Base-by-base conservation (phyloP, 805 yeast genomes). In the Saturnispora kantuleensis region DNA sequence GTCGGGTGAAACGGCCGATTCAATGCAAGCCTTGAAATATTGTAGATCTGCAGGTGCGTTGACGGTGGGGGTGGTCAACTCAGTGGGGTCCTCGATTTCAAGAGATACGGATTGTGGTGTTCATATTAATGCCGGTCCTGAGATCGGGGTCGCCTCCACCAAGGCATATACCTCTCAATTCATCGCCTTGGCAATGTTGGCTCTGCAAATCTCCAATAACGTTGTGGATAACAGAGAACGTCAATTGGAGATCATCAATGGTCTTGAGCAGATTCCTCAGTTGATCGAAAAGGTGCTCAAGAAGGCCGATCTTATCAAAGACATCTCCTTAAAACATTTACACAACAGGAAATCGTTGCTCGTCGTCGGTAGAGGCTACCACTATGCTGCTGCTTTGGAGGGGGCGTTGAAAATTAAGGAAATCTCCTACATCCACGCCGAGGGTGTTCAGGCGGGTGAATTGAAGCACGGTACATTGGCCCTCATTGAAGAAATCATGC, bases 81-180 rank as follows among this genome's bases (percentile, higher is more conserved):
- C 89, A 54, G 99, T 93, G 36, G 99, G 99, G 59, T 93, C 98
- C 5, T 79, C 93, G 35, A 87, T 93, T 65, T 90, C 97, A 6
- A 81, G 99, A 69, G 88, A 80, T 60, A 93, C 99, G 17, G 95
- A 89, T 67, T 93, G 98, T 73, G 99, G 99, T 77, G 96, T 93
- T 46, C 99, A 93, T 65, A 89, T 93, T 63, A 93, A 93, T 62
- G 98, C 98, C 40, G 99, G 99, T 53, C 98, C 98, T 38, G 99
- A 93, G 69, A 93, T 93, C 52, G 97, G 98, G 66, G 99, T 93
- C 55, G 99, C 99, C 10, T 88, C 97, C 10, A 93, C 99, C 39
- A 93, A 93, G 69, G 98, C 98, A 28, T 93, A 93, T 71, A 93
- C 99, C 7, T 93, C 99, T 10, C 99, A 93, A 66, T 93, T 80